These are phyloP conservation scores for Leptomonas pyrrhocoris DNA, from an alignment of 208 protist genomes.

Conservation along the genomic window DNA sequence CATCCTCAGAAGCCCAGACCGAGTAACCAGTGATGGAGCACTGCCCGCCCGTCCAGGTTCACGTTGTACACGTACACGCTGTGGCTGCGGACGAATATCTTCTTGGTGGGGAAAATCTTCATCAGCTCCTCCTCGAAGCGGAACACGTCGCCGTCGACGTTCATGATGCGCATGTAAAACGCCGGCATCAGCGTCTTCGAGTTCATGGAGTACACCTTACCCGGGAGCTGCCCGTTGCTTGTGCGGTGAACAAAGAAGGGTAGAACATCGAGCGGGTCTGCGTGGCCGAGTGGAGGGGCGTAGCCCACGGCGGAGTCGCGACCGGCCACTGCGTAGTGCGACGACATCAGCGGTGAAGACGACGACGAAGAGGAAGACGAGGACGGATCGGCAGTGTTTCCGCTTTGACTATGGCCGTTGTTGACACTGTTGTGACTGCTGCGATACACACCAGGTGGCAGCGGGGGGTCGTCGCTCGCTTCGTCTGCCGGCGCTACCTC, in stretches of 20 bases:
- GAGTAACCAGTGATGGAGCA: slow-evolving; percentile 88
- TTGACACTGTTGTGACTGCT: not conserved
- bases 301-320: slow-evolving; percentile 70
- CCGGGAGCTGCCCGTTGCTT: slow-evolving; percentile 77
- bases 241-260: slow-evolving; percentile 88
- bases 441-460: slow-evolving; percentile 31
- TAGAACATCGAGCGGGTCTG: slow-evolving; percentile 71
- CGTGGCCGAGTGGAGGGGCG: slow-evolving; percentile 77
- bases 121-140: slow-evolving; percentile 89
- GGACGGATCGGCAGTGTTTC: not conserved
- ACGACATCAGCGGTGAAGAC: slow-evolving; percentile 3
- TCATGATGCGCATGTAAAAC: slow-evolving; percentile 68
- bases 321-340: slow-evolving; percentile 53
- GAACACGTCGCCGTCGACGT: slow-evolving; percentile 81
- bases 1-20: slow-evolving; percentile 80
- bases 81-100: slow-evolving; percentile 80
- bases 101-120: slow-evolving; percentile 92
- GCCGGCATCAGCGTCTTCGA: slow-evolving; percentile 74
- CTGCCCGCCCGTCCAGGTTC: slow-evolving; percentile 63
- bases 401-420: not conserved
- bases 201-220: slow-evolving; percentile 76
- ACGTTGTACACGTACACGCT: slow-evolving; percentile 84
- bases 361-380: not conserved
- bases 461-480: not conserved
- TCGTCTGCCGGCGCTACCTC: not conserved